Evolutionary conservation across 306 rosid species (phyloP).

Genomic region (Quercus wislizeni): DNA sequence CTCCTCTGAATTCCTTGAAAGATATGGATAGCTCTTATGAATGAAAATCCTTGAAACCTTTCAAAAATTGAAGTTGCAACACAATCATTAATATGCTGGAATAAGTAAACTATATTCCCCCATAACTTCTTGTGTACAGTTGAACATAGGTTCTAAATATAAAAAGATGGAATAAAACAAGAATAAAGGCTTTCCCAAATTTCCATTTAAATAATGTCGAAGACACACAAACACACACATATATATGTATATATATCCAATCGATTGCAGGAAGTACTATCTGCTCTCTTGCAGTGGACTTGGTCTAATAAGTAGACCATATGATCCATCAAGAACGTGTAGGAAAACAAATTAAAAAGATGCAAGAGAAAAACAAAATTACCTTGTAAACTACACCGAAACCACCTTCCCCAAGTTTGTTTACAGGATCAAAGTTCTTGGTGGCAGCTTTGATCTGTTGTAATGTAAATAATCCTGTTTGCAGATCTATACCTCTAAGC

Average conservation of each 20-base stretch:
- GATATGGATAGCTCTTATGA: slow-evolving; percentile 5
- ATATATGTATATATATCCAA: too few species aligned
- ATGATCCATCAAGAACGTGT: too few species aligned
- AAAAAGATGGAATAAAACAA: background rate
- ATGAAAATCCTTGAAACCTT: background rate
- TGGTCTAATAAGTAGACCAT: background rate
- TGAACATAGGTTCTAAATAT: background rate
- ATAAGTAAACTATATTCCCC: background rate
- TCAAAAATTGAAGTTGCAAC: background rate
- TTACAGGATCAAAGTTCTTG: slow-evolving; percentile 61
- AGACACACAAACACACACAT: background rate
- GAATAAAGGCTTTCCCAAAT: background rate
- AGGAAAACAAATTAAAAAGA: too few species aligned
- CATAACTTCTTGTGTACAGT: background rate
- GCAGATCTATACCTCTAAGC: slow-evolving; percentile 76
- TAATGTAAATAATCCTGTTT: slow-evolving; percentile 76
- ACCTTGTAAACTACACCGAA: slow-evolving; percentile 95
- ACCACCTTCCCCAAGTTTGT: slow-evolving; percentile 96
- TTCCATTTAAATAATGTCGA: background rate
- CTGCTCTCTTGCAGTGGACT: background rate
- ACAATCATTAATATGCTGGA: background rate
- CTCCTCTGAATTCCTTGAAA: background rate
- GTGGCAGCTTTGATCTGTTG: slow-evolving; percentile 86
- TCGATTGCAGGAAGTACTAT: background rate
- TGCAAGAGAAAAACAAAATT: slow-evolving; percentile 12